Base-by-base conservation (phyloP, 768 basidiomycete species). In the Phlebiopsis gigantea region DNA sequence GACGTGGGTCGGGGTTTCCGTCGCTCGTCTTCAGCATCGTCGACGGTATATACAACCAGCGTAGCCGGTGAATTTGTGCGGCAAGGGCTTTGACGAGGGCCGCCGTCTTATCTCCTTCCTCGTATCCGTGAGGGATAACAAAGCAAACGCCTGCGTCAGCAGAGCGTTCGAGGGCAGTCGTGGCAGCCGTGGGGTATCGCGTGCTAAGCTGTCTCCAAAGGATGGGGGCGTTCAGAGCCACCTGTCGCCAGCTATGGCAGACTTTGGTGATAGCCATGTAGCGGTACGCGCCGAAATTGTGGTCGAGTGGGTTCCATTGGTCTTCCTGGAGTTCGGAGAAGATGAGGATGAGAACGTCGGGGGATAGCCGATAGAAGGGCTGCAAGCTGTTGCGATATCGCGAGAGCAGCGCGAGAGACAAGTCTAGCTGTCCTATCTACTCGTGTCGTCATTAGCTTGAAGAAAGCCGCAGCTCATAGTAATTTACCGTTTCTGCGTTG, bases 201-300 rank as follows among this genome's bases (percentile, higher is more conserved):
- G 67, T 64, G 56, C 64, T 66, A 5, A 68, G 41, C 24, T 65
- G 64, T 22, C 64, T 63, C 67, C 67, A 68, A 6, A 66, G 55
- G 15, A 57, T 49, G 21, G 65, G 60, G 12, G 61, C 62, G 17
- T 47, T 55, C 19, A 68, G 49, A 1, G 63, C 64, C 21, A 66
- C 57, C 5, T 58, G 47, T 10, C 67, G 56, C 67, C 67, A 68
- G 22, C 46, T 47, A 25, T 68, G 58, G 58, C 67, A 65, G 29
- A 68, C 67, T 26, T 66, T 62, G 0, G 67, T 46, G 31, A 66
- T 26, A 31, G 57, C 56, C 22, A 57, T 51, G 62, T 63, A 66
- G 3, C 62, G 52, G 53, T 61, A 60, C 12, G 63, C 58, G 49
- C 67, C 67, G 55, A 62, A 68, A 6, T 34, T 12, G 24, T 56